Base-by-base conservation (phyloP, 2,329 filamentous ascomycete genomes). In the Sclerotinia glacialis region DNA sequence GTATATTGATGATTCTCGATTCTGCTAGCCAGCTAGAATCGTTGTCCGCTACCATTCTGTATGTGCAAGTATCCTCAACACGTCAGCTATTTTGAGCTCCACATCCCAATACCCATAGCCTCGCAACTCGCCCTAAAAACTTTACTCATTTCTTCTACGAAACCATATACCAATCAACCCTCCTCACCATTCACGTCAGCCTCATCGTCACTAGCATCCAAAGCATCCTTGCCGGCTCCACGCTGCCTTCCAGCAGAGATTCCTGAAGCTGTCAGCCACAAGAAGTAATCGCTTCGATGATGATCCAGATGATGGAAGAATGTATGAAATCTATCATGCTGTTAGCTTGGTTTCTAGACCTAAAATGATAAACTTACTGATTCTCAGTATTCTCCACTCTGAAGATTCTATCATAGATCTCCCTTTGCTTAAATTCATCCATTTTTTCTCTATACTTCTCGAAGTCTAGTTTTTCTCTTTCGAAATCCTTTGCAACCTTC, bases 331-430 rank as follows among this genome's bases (percentile, higher is more conserved):
- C 89, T 91, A 72, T 23, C 34, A 28, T 47, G 37, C 34, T 59
- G 40, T 69, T 54, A 61, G 59, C 12, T 18, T 66, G 18, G 3
- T 11, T 42, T 52, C 26, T 21, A 18, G 18, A 7, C 37, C 21
- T 14, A 12, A 44, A 16, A 12, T 11, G 23, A 26, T 28, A 31
- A 54, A 71, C 91, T 85, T 83, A 94, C 91, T 91, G 86, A 76
- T 94, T 93, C 70, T 92, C 89, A 77, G 89, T 86, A 78, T 95
- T 91, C 78, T 98, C 95, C 63, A 96, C 89, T 34, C 89, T 85
- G 78, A 96, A 98, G 71, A 98, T 97, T 31, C 92, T 85, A 74
- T 91, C 86, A 77, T 99, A 99, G 68, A 99, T 98, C 77, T 96
- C 88, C 72, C 88, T 81, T 76, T 96, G 88, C 81, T 98, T 98